A percentile compares a stretch with the other conserved stretches of the same genome.
phyloP scores from a whole-genome alignment of 1,284 basidiomycete genomes.

The Microbotryum scabiosae region DNA sequence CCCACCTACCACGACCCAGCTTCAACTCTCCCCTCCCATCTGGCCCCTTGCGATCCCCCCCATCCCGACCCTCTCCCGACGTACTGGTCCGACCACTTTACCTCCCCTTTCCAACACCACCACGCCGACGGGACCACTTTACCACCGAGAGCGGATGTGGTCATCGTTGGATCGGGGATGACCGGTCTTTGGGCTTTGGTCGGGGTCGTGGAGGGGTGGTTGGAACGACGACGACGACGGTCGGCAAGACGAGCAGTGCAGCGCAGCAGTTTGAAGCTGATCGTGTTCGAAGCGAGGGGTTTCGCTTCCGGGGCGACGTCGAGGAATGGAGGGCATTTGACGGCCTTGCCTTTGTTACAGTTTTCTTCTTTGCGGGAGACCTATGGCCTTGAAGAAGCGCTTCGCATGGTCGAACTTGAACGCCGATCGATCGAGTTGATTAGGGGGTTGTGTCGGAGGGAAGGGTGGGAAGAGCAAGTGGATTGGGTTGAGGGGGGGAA shows the following conservation, averaged over 20 bases:
- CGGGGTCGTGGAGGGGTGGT: slow-evolving; percentile 50
- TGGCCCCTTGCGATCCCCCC: not conserved
- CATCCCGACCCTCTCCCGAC: not conserved
- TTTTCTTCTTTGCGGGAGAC: slow-evolving; percentile 44
- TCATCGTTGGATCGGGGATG: slow-evolving; percentile 66
- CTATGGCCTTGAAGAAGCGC: slow-evolving; percentile 52
- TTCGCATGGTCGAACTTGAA: slow-evolving; percentile 53
- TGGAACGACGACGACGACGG: not conserved
- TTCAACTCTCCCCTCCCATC: not conserved
- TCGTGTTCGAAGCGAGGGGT: slow-evolving; percentile 60
- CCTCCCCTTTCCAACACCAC: slow-evolving; percentile 49
- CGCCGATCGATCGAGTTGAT: slow-evolving; percentile 50
- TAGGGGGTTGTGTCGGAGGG: slow-evolving; percentile 47
- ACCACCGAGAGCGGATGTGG: slow-evolving; percentile 52
- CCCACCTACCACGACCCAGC: too few species aligned
- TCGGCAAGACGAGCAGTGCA: too few species aligned
- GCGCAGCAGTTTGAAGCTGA: too few species aligned
- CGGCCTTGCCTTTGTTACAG: slow-evolving; percentile 47
- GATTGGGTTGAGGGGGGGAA: slow-evolving; percentile 58
- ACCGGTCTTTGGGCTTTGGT: slow-evolving; percentile 63
- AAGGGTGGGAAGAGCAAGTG: slow-evolving; percentile 47
- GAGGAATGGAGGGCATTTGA: slow-evolving; percentile 68
- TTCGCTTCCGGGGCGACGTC: slow-evolving; percentile 74
- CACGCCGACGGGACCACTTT: slow-evolving; percentile 55
- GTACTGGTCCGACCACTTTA: not conserved